Conservation (phyloP, 176 grass and related monocot genomes). For the Tillandsia fasciculata region DNA sequence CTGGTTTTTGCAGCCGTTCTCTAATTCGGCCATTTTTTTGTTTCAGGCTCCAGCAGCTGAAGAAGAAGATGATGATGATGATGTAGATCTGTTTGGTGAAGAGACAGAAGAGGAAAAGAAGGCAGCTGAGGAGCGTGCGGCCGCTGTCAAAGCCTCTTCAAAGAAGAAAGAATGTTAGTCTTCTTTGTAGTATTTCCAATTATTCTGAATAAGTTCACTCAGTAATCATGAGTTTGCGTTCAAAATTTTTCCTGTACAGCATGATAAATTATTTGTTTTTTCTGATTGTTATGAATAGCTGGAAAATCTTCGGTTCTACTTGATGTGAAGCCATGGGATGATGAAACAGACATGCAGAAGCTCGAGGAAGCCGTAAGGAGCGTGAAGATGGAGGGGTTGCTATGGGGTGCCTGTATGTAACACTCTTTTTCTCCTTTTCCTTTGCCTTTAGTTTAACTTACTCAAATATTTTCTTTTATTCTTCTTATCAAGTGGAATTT, state of each 20-base stretch:
- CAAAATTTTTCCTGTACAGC: too few species aligned
- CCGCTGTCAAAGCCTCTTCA: constrained; percentile 47
- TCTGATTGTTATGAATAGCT: constrained; percentile 23
- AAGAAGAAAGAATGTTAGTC: constrained; percentile 93
- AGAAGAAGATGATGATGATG: constrained; percentile 45
- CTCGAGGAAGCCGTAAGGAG: constrained; percentile 75
- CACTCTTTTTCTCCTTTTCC: background rate
- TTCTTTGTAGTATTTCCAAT: background rate
- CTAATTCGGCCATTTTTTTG: background rate
- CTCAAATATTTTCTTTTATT: background rate
- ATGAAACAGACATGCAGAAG: constrained; percentile 96
- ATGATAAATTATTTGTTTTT: background rate
- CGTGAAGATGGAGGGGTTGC: constrained; percentile 74
- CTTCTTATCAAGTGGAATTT: background rate
- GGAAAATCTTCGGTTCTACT: constrained; percentile 84
- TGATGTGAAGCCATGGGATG: constrained; percentile 89
- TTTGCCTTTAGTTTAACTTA: background rate
- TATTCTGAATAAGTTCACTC: too few species aligned
- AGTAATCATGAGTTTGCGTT: too few species aligned
- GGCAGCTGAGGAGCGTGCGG: constrained; percentile 62
- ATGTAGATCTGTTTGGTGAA: constrained; percentile 82
- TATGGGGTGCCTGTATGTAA: constrained; percentile 94
- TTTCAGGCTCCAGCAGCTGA: constrained; percentile 48
- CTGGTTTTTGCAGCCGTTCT: background rate
- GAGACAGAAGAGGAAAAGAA: constrained; percentile 92